These are phyloP conservation scores for Cylindrotheca fusiformis DNA, from an alignment of 108 stramenopile species.

Conservation along the genomic window DNA sequence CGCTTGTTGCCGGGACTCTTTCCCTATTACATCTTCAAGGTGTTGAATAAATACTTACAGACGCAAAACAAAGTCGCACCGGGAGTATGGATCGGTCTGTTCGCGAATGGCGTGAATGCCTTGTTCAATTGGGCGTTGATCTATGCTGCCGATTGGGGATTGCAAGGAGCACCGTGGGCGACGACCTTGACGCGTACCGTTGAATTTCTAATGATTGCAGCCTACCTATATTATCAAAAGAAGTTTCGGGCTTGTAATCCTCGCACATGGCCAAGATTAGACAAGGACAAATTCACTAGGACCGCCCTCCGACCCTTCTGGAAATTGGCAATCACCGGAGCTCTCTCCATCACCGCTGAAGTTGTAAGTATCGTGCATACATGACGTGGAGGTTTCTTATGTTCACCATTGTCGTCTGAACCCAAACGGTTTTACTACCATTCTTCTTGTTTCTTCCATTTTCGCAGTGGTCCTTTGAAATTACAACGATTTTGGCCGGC, in stretches of 20 bases:
- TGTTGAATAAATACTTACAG: conserved; percentile 42
- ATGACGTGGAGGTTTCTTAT: too few species aligned
- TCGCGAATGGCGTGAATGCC: conserved; percentile 39
- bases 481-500: conserved; percentile 42
- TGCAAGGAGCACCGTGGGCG: conserved; percentile 44
- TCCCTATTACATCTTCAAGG: conserved; percentile 44
- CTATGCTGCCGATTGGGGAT: conserved; percentile 29
- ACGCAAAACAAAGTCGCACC: conserved; percentile 33
- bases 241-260: conserved; percentile 6
- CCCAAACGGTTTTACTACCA: too few species aligned
- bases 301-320: conserved; percentile 21
- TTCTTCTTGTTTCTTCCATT: too few species aligned
- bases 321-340: conserved; percentile 18
- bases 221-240: conserved; percentile 24
- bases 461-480: conserved; percentile 37
- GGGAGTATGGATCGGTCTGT: conserved; percentile 33
- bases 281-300: conserved; percentile 10
- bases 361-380: too few species aligned
- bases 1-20: too few species aligned
- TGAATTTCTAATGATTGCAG: conserved; percentile 23
- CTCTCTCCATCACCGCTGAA: too few species aligned
- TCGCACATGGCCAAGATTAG: conserved; percentile 32
- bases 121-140: conserved; percentile 49
- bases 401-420: too few species aligned
- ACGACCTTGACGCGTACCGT: conserved; percentile 36